Conservation (phyloP, 495 filamentous ascomycete genomes). For the Pseudevernia furfuracea region DNA sequence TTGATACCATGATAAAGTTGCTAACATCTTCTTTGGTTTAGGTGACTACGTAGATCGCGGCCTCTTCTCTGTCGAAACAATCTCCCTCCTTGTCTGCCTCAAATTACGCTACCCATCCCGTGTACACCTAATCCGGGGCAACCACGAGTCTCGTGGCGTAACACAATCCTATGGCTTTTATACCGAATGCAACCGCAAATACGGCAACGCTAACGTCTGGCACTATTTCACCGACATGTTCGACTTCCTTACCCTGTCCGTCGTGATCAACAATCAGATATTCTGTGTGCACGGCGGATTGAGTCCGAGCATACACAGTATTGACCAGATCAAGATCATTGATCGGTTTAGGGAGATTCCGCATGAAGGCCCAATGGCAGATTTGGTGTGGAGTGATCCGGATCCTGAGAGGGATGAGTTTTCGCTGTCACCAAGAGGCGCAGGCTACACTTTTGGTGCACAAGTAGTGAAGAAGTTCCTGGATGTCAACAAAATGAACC, state of each 20-base stretch:
- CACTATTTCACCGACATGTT: slow-evolving; percentile 99
- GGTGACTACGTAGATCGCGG: slow-evolving; percentile 97
- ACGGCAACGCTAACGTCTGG: slow-evolving; percentile 97
- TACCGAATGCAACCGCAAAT: slow-evolving; percentile 94
- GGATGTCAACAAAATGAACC: slow-evolving; percentile 91
- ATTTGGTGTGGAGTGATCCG: slow-evolving; percentile 95
- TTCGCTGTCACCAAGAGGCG: slow-evolving; percentile 83
- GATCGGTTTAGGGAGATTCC: slow-evolving; percentile 97
- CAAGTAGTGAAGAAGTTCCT: slow-evolving; percentile 98
- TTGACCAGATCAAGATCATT: slow-evolving; percentile 99
- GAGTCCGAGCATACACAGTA: slow-evolving; percentile 92
- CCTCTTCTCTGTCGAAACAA: slow-evolving; percentile 94
- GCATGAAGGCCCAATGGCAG: slow-evolving; percentile 98
- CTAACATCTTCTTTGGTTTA: slow-evolving; percentile 46
- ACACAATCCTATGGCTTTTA: slow-evolving; percentile 99
- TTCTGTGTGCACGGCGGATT: slow-evolving; percentile 97
- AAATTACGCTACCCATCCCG: slow-evolving; percentile 89
- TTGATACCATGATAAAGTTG: background rate
- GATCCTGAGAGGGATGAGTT: slow-evolving; percentile 95
- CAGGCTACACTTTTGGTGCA: slow-evolving; percentile 93
- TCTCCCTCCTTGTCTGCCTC: slow-evolving; percentile 88
- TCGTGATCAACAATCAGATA: slow-evolving; percentile 97
- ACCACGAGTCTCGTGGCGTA: slow-evolving; percentile 94
- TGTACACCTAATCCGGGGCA: slow-evolving; percentile 88
- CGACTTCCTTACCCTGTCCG: slow-evolving; percentile 90